These are phyloP conservation scores for Neonectria punicea DNA, from an alignment of 2,329 filamentous ascomycete species.

Conservation along the genomic window DNA sequence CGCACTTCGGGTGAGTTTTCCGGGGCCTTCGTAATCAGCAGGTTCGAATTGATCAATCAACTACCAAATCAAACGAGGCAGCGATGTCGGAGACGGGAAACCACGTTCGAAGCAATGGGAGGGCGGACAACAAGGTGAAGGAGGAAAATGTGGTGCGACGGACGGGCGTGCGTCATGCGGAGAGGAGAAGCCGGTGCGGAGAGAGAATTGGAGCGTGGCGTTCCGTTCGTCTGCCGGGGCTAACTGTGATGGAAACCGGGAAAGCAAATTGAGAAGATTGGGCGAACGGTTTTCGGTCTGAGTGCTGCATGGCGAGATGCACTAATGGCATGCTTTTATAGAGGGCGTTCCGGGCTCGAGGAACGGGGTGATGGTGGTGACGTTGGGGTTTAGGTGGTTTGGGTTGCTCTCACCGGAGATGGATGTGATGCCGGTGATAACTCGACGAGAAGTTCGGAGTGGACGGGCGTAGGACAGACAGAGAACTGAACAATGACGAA, in stretches of 20 bases:
- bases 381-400: not conserved
- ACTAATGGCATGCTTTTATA: not conserved
- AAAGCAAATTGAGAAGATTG: not conserved
- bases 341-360: not conserved
- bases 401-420: not conserved
- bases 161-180: conserved; percentile 7
- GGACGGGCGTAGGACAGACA: not conserved
- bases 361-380: not conserved
- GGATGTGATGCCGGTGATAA: not conserved
- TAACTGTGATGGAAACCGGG: not conserved
- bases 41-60: not conserved
- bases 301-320: not conserved
- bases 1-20: not conserved
- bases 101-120: not conserved
- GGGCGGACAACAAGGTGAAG: conserved; percentile 17
- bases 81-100: conserved; percentile 29
- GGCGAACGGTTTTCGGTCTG: not conserved
- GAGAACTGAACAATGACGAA: conserved; percentile 1
- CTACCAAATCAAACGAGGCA: not conserved
- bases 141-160: conserved; percentile 14
- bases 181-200: conserved; percentile 15
- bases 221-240: conserved; percentile 3
- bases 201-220: conserved; percentile 24
- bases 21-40: conserved; percentile 1
- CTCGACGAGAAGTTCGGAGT: not conserved